phyloP scores from a whole-genome alignment of 2,329 filamentous ascomycete genomes.

The Beauveria sp. region DNA sequence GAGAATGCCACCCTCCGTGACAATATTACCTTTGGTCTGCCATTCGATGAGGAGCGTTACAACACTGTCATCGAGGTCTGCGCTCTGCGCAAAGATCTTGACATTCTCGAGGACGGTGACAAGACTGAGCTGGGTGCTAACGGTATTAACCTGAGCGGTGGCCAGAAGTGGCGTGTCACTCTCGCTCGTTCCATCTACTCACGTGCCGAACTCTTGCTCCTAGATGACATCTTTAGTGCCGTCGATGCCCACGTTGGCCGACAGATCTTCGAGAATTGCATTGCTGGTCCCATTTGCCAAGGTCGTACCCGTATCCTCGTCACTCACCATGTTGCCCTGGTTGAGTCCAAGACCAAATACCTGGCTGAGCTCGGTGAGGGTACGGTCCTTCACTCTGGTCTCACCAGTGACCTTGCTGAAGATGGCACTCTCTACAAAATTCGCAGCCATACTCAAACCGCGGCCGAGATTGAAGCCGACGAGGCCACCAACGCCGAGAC shows the following conservation, averaged over 20 bases:
- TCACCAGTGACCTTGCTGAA: slow-evolving; percentile 55
- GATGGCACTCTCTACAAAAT: slow-evolving; percentile 50
- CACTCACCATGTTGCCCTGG: slow-evolving; percentile 70
- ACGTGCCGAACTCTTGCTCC: slow-evolving; percentile 63
- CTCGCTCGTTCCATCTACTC: slow-evolving; percentile 77
- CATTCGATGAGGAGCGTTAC: slow-evolving; percentile 62
- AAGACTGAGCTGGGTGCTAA: slow-evolving; percentile 77
- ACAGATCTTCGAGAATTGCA: slow-evolving; percentile 69
- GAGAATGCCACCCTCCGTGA: slow-evolving; percentile 73
- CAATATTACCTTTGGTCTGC: slow-evolving; percentile 72
- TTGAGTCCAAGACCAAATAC: slow-evolving; percentile 63
- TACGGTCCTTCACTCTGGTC: slow-evolving; percentile 53
- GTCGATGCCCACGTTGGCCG: slow-evolving; percentile 76
- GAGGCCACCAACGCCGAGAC: slow-evolving; percentile 35
- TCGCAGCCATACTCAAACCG: slow-evolving; percentile 45
- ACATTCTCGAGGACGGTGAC: slow-evolving; percentile 70
- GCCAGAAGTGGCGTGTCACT: slow-evolving; percentile 75
- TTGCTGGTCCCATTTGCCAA: slow-evolving; percentile 61
- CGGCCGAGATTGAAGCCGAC: slow-evolving; percentile 39
- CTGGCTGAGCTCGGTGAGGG: slow-evolving; percentile 67
- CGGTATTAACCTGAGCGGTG: slow-evolving; percentile 76
- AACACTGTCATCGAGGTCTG: slow-evolving; percentile 63
- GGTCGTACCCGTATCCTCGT: slow-evolving; percentile 70
- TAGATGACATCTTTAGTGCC: slow-evolving; percentile 80
- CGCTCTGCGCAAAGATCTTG: slow-evolving; percentile 66